phyloP scores from a whole-genome alignment of 2,329 filamentous ascomycete genomes.

The Ophiobolus disseminans region DNA sequence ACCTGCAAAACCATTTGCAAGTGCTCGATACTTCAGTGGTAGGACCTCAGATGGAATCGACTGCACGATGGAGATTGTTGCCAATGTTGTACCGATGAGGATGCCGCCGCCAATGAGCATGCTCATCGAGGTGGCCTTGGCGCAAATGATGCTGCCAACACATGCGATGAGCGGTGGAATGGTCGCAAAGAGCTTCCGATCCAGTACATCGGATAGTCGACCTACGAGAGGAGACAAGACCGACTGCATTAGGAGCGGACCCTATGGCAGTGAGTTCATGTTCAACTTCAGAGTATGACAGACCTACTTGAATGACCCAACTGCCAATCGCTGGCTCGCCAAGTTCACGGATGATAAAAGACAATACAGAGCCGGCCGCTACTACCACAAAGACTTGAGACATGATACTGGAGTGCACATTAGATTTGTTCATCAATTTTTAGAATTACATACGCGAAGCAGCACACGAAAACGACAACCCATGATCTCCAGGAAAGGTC shows the following conservation, averaged over 20 bases:
- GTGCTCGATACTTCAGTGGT: conserved; percentile 63
- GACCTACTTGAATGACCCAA: conserved; percentile 62
- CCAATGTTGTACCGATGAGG: conserved; percentile 62
- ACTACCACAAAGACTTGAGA: conserved; percentile 64
- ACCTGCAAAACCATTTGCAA: conserved; percentile 63
- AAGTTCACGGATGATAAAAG: conserved; percentile 63
- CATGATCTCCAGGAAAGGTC: conserved; percentile 64
- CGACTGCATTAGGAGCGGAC: conserved; percentile 64
- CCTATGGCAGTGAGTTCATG: conserved; percentile 43
- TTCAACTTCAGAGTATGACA: not conserved
- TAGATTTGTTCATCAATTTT: conserved; percentile 6
- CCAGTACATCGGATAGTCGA: conserved; percentile 63
- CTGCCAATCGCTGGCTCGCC: conserved; percentile 59
- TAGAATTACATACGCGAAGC: conserved; percentile 49
- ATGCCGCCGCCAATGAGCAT: conserved; percentile 65
- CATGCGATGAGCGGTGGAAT: conserved; percentile 63
- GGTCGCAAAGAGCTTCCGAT: conserved; percentile 62
- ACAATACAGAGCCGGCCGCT: conserved; percentile 63
- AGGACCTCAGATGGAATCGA: conserved; percentile 65
- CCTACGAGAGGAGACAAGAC: conserved; percentile 64
- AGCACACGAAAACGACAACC: conserved; percentile 59
- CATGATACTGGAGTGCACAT: conserved; percentile 49
- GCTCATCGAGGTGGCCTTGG: conserved; percentile 62
- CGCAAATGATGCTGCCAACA: conserved; percentile 61
- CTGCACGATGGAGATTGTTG: conserved; percentile 63